Percentiles rank a stretch among this genome's conserved stretches.
phyloP scores from a whole-genome alignment of 345 rosid genomes.

The Aegle marmelos region DNA sequence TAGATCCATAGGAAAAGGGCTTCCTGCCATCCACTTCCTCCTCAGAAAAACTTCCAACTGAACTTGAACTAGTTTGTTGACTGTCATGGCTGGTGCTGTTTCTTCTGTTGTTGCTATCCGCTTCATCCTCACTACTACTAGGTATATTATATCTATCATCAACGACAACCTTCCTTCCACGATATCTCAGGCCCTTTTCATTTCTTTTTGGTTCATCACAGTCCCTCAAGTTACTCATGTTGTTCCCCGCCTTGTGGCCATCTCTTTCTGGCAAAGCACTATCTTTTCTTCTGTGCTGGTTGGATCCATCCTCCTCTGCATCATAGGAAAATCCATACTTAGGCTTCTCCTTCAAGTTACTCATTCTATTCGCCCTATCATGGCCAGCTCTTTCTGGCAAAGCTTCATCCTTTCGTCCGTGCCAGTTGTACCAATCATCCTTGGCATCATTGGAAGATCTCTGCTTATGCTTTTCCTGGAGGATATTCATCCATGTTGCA shows the following conservation, averaged over 20 bases:
- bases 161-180: conserved; percentile 16
- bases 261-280: conserved; percentile 14
- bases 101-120: conserved; percentile 12
- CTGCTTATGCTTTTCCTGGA: conserved; percentile 24
- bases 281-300: conserved; percentile 18
- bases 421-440: conserved; percentile 17
- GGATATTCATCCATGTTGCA: background rate
- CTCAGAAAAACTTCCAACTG: conserved; percentile 39
- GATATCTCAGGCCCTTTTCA: conserved; percentile 15
- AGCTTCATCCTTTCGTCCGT: conserved; percentile 15
- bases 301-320: conserved; percentile 14
- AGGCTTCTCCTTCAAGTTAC: conserved; percentile 22
- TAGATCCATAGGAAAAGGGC: conserved; percentile 34
- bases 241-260: conserved; percentile 4
- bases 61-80: conserved; percentile 38
- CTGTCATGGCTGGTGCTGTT: conserved; percentile 24
- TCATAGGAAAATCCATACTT: conserved; percentile 1
- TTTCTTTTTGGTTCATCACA: conserved; percentile 16
- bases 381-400: conserved; percentile 13
- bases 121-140: conserved; percentile 50
- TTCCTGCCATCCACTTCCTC: conserved; percentile 38
- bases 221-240: background rate
- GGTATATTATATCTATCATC: conserved; percentile 19
- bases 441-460: conserved; percentile 1
- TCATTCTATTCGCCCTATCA: background rate